Evolutionary conservation across 2,329 filamentous ascomycete species (phyloP).

Genomic region (Trichoderma oligosporum): DNA sequence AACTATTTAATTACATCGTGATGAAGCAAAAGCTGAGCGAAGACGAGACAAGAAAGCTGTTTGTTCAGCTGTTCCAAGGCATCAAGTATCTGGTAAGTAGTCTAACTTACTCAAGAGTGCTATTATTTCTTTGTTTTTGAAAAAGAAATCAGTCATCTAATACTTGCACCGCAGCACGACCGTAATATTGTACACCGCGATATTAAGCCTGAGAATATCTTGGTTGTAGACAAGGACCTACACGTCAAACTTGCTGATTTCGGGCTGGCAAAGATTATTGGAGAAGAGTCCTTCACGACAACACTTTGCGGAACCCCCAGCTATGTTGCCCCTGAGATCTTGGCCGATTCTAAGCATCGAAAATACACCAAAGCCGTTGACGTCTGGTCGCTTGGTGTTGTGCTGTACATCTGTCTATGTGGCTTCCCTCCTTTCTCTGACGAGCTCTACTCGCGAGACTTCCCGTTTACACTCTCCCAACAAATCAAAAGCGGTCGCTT

Average conservation of each 20-base stretch:
- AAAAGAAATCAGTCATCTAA: no score
- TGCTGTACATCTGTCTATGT: conserved; percentile 94
- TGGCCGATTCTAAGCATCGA: conserved; percentile 74
- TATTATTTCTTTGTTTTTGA: no score
- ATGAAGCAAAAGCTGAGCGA: conserved; percentile 86
- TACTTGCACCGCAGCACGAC: conserved; percentile 65
- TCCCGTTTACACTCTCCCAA: conserved; percentile 80
- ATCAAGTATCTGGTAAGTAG: conserved; percentile 84
- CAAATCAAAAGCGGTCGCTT: conserved; percentile 88
- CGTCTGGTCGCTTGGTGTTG: conserved; percentile 95
- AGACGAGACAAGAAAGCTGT: conserved; percentile 78
- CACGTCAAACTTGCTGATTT: conserved; percentile 94
- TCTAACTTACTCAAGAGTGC: not conserved
- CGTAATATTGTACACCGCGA: conserved; percentile 96
- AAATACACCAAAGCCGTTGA: conserved; percentile 95
- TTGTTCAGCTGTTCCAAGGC: conserved; percentile 86
- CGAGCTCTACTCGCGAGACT: conserved; percentile 75
- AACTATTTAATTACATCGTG: conserved; percentile 93
- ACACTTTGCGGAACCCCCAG: conserved; percentile 95
- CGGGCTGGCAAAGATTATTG: conserved; percentile 95
- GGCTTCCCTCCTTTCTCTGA: conserved; percentile 97
- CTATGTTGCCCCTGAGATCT: conserved; percentile 93
- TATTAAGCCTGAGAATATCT: conserved; percentile 95
- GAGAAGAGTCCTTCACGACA: conserved; percentile 95
- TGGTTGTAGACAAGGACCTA: conserved; percentile 79